Percentiles rank a stretch among this genome's conserved stretches.
Conservation (phyloP, 2,329 filamentous ascomycete species). For the Botrytis cinerea region DNA sequence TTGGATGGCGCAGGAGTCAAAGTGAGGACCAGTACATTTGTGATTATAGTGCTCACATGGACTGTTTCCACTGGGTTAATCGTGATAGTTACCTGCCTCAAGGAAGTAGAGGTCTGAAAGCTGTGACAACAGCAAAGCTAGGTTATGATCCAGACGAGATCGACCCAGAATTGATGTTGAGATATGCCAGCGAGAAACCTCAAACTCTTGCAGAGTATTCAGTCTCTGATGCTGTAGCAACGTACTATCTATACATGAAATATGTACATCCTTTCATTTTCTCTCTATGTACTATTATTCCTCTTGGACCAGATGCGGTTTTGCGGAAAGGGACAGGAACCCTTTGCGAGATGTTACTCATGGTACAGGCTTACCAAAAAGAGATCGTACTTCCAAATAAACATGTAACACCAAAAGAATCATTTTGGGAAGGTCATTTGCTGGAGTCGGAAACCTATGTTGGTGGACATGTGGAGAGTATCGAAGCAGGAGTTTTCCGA, state of each 20-base stretch:
- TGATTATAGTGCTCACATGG: constrained; percentile 96
- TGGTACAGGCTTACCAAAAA: constrained; percentile 95
- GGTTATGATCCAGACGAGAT: constrained; percentile 98
- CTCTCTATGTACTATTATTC: constrained; percentile 94
- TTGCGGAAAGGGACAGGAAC: constrained; percentile 95
- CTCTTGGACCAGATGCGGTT: constrained; percentile 88
- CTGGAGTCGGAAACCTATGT: constrained; percentile 98
- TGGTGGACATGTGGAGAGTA: constrained; percentile 97
- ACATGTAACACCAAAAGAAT: constrained; percentile 84
- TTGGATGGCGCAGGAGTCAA: constrained; percentile 90
- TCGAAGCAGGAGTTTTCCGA: constrained; percentile 95
- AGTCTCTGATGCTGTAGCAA: constrained; percentile 97
- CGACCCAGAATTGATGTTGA: constrained; percentile 96
- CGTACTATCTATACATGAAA: constrained; percentile 99
- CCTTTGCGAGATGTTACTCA: constrained; percentile 98
- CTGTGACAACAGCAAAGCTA: constrained; percentile 95
- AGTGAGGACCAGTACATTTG: constrained; percentile 92
- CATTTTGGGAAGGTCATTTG: constrained; percentile 95
- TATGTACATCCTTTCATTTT: constrained; percentile 99
- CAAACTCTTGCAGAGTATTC: constrained; percentile 97
- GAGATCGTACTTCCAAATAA: constrained; percentile 95
- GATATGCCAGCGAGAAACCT: constrained; percentile 83
- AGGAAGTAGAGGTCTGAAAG: constrained; percentile 94
- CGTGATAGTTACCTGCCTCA: constrained; percentile 97
- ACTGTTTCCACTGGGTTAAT: constrained; percentile 98